These are phyloP conservation scores for Tetracentron sinense DNA, from an alignment of 164 flowering plant species.

Conservation along the genomic window DNA sequence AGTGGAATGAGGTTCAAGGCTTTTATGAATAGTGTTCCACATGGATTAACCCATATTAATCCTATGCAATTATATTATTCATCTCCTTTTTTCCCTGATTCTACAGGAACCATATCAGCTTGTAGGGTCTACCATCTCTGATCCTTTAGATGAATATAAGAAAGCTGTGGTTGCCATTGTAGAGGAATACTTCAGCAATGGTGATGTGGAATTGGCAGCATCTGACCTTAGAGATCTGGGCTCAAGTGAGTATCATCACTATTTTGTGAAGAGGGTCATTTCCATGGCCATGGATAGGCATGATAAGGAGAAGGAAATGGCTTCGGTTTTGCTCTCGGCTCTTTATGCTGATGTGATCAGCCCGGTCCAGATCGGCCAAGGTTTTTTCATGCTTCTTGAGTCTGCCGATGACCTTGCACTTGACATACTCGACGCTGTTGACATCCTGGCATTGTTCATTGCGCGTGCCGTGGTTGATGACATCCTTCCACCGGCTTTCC, in stretches of 20 bases:
- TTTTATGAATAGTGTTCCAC: background rate
- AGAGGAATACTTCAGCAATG: constrained; percentile 90
- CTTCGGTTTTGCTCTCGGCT: constrained; percentile 90
- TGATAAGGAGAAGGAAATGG: constrained; percentile 98
- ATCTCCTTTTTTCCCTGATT: constrained; percentile 5
- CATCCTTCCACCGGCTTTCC: constrained; percentile 90
- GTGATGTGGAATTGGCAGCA: constrained; percentile 78
- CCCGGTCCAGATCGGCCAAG: constrained; percentile 78
- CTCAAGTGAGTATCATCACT: constrained; percentile 78
- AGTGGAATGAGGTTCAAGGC: too few relatives aligned
- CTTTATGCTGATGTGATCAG: constrained; percentile 88
- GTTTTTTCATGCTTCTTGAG: constrained; percentile 86
- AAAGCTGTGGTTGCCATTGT: constrained; percentile 78
- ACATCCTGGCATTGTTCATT: constrained; percentile 76
- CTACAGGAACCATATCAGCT: constrained; percentile 92
- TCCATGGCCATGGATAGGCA: constrained; percentile 98
- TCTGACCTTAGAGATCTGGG: constrained; percentile 83
- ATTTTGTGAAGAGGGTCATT: constrained; percentile 85
- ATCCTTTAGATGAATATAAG: constrained; percentile 91
- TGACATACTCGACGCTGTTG: constrained; percentile 90
- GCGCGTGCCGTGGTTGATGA: constrained; percentile 99
- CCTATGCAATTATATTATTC: background rate
- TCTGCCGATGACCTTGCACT: constrained; percentile 91
- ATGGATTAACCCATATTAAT: background rate
- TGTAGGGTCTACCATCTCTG: constrained; percentile 67